Base-by-base conservation (phyloP, 768 basidiomycete species). In the Mycena leptocephala region DNA sequence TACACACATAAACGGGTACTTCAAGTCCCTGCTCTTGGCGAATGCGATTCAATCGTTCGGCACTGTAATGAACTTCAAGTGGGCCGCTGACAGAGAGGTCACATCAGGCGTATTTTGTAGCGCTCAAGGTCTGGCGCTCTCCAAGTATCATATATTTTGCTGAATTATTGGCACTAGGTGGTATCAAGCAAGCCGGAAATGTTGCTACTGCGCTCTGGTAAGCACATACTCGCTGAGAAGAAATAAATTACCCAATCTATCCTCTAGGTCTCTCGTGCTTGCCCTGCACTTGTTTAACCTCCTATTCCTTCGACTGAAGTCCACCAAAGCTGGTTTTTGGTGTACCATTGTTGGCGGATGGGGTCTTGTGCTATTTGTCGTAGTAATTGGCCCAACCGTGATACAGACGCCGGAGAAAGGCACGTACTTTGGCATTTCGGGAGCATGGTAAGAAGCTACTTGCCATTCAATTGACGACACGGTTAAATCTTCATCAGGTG, bases 341-440 rank as follows among this genome's bases (percentile, higher is more conserved):
- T 51, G 80, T 5, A 79, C 82, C 0, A 79, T 90, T 28, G 51
- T 74, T 7, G 48, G 75, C 11, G 87, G 85, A 9, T 90, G 89
- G 89, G 30, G n/a, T 10, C 56, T 85, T 9, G 79, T 89, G 2
- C 64, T 78, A 1, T 65, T 85, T 35, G 74, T 87, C 24, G 84
- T 87, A 16, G 24, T 83, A 4, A 77, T 89, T 33, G 89, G 89
- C 1, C 87, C 87, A 4, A 69, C 82, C 5, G 85, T 79, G 0
- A 80, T 89, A 37, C 82, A 88, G 74, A 84, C 73, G 2, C 59
- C 81, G 4, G 70, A 78, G 8, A 78, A 76, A 20, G 89, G 89
- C 0, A 84, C 87, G 1, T 90, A 88, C 76, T 90, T 87, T 71
- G 88, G 88, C 2, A 83, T 88, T 20, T 83, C 88, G 0, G 89